phyloP scores from a whole-genome alignment of 2,329 filamentous ascomycete species.

The Eurotiales sp. region DNA sequence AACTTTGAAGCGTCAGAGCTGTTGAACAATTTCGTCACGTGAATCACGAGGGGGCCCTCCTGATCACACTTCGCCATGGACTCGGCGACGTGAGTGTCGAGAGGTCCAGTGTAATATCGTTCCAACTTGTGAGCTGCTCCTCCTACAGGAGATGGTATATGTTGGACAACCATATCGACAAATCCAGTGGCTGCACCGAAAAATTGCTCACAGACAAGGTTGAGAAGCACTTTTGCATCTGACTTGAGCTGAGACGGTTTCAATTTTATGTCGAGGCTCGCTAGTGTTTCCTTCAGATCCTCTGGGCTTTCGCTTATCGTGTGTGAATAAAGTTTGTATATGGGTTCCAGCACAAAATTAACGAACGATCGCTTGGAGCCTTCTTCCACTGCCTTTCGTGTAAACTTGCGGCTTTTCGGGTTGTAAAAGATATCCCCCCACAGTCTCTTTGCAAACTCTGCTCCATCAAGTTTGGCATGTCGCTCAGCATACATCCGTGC shows the following conservation, averaged over 20 bases:
- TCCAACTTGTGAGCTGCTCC: slow-evolving; percentile 74
- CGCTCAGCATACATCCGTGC: slow-evolving; percentile 93
- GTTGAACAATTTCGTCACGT: slow-evolving; percentile 91
- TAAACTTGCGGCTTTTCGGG: slow-evolving; percentile 83
- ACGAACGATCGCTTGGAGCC: slow-evolving; percentile 82
- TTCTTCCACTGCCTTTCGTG: slow-evolving; percentile 78
- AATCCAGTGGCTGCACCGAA: slow-evolving; percentile 87
- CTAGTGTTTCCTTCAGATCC: slow-evolving; percentile 75
- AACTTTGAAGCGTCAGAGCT: slow-evolving; percentile 87
- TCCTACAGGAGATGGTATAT: slow-evolving; percentile 81
- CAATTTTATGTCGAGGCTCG: slow-evolving; percentile 73
- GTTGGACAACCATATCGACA: slow-evolving; percentile 89
- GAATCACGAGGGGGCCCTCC: slow-evolving; percentile 85
- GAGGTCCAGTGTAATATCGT: slow-evolving; percentile 85
- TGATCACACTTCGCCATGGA: slow-evolving; percentile 81
- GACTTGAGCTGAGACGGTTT: slow-evolving; percentile 91
- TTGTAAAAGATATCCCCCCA: slow-evolving; percentile 99
- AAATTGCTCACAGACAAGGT: slow-evolving; percentile 89
- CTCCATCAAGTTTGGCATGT: slow-evolving; percentile 74
- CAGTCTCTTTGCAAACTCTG: slow-evolving; percentile 77
- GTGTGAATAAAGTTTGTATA: slow-evolving; percentile 96
- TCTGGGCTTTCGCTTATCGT: slow-evolving; percentile 87
- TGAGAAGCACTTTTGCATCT: slow-evolving; percentile 84
- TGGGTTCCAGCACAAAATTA: slow-evolving; percentile 89
- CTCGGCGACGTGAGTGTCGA: slow-evolving; percentile 74